Conservation (phyloP, 192 early-diverging fungal species). For the Helicostylum pulchrum region DNA sequence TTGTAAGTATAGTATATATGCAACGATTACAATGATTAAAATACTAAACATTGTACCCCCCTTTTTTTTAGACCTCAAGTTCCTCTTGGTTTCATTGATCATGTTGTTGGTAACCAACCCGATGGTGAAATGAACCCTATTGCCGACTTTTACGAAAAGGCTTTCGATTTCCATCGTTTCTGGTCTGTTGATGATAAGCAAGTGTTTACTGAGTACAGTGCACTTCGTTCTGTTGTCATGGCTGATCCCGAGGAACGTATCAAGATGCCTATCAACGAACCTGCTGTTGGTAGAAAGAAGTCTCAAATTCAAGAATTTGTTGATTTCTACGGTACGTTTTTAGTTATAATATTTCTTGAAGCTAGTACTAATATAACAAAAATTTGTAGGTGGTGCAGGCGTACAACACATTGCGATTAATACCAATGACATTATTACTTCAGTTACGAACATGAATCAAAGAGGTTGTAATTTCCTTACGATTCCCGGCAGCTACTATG, state of each 20-base stretch:
- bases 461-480: constrained; percentile 89
- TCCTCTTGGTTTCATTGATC: constrained; percentile 77
- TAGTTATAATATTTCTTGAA: no score
- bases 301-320: constrained; percentile 95
- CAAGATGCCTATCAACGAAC: constrained; percentile 99
- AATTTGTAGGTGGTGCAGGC: constrained; percentile 58
- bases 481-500: constrained; percentile 87
- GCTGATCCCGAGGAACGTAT: constrained; percentile 84
- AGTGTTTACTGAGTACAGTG: constrained; percentile 93
- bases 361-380: neutral
- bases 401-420: constrained; percentile 94
- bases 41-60: neutral
- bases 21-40: neutral
- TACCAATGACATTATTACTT: constrained; percentile 82
- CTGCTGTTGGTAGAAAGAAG: constrained; percentile 88
- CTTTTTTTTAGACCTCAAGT: constrained; percentile 41
- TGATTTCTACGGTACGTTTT: constrained; percentile 66
- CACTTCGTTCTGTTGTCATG: constrained; percentile 94
- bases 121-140: constrained; percentile 84
- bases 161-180: constrained; percentile 97
- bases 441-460: constrained; percentile 74
- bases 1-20: constrained; percentile 39
- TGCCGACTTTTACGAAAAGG: constrained; percentile 84
- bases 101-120: constrained; percentile 95
- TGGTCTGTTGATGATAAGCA: constrained; percentile 97